Evolutionary conservation across 805 yeast genomes (phyloP), one percentile per base, ranked within the genome.

Genomic region (Tetrapisispora fleetii): DNA sequence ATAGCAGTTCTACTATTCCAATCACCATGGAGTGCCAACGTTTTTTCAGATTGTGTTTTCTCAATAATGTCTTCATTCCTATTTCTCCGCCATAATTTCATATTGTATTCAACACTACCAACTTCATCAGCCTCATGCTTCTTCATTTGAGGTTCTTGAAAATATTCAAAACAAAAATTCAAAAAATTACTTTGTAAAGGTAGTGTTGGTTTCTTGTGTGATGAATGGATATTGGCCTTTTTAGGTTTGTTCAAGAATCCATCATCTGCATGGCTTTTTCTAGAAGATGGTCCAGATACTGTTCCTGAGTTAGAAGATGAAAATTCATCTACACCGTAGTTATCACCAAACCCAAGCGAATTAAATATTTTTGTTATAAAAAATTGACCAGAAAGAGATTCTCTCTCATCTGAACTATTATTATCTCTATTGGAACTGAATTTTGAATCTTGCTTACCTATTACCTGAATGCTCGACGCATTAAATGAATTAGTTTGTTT

Each of bases 131-230:
- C 68, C 56, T 91, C 97, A 47, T 78, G 76, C 50, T 79, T 81
- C 11, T 86, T 80, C 83, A 90, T 83, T 61, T 91, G 98, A 0
- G 99, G 97, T 60, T 90, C 98, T 59, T 90, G 95, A 69, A 91
- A 93, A 60, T 89, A 90, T 63, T 93, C 99, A 50, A 87, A 62
- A 56, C 85, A 78, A 64, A 83, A 85, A 46, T 82, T 85, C 52
- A 85, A 76, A 57, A 85, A 83, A 7, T 78, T 77, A 10, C 87
- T 81, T 4, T 71, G 71, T 11, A 78, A 62, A 1, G 87, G 84
- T 3, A 83, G 16, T 3, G 17, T 22, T 2, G 27, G 13, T n/a
- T 57, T 5, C 67, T 67, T 2, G 63, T 52, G 3, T 54, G 52
- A 16, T 2, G 38, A 4, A 17, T 24, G 27, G 2, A 41, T 30